Conservation (phyloP, 2,329 filamentous ascomycete genomes). For the Dactylellina parvicollis region DNA sequence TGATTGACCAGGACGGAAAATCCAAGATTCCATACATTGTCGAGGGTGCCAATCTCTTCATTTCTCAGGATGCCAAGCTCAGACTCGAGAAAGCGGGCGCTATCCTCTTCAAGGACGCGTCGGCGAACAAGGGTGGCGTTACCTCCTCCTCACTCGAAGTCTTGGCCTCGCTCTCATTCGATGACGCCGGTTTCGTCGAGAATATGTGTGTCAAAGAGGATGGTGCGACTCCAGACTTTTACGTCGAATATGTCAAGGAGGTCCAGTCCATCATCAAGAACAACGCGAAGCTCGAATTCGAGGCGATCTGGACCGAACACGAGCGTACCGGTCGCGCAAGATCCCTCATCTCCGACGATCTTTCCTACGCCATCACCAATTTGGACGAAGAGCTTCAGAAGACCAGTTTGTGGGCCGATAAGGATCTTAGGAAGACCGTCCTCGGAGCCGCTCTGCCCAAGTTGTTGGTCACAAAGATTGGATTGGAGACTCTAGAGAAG, state of each 20-base stretch:
- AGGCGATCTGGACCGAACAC: conserved; percentile 97
- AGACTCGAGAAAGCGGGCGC: conserved; percentile 94
- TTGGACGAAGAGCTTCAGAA: conserved; percentile 95
- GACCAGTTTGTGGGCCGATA: conserved; percentile 88
- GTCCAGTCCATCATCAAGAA: conserved; percentile 91
- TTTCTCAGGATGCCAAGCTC: conserved; percentile 97
- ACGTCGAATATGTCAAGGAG: conserved; percentile 88
- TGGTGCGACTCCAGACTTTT: conserved; percentile 86
- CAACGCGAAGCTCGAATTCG: conserved; percentile 93
- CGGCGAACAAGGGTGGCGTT: conserved; percentile 97
- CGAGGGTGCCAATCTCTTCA: conserved; percentile 97
- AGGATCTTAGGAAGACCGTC: conserved; percentile 78
- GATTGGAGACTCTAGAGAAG: conserved; percentile 83
- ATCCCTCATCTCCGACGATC: conserved; percentile 88
- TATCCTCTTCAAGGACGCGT: conserved; percentile 96
- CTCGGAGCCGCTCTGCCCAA: conserved; percentile 85
- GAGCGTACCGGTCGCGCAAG: conserved; percentile 80
- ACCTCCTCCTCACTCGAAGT: conserved; percentile 97
- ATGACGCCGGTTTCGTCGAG: conserved; percentile 84
- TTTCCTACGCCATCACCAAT: conserved; percentile 92
- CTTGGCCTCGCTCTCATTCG: conserved; percentile 90
- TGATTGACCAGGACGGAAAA: conserved; percentile 89
- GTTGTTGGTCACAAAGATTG: conserved; percentile 86
- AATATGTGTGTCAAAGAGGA: conserved; percentile 89
- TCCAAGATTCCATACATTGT: conserved; percentile 90